Base-by-base conservation (phyloP, 1,284 basidiomycete genomes). In the Trichosporon ovoides region DNA sequence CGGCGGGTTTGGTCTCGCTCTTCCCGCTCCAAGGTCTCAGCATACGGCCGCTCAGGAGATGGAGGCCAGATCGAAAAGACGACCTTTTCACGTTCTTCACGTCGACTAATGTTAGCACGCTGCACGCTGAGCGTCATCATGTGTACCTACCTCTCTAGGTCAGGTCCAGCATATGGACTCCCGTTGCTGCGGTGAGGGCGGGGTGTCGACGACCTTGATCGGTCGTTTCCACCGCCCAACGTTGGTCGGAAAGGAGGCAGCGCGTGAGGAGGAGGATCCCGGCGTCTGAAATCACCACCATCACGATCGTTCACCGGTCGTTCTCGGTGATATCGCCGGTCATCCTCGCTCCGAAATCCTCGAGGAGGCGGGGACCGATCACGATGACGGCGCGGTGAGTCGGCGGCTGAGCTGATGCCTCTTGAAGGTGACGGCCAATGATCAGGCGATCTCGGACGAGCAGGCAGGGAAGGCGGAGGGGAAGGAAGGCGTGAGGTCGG, bases 21-120 rank as follows among this genome's bases (percentile, higher is more conserved):
- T 3, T 48, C 14, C 10, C 40, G 40, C 43, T 51, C 55, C 53
- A 35, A 46, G n/a, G 46, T 31, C 19, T 59, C 59, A 38, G 64
- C 59, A 56, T 65, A 71, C 1, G 74, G 67, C 24, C 61, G 83
- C 66, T 87, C 87, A 0, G 92, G 92, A 3, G 91, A 94, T 1
- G 84, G 77, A 0, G 92, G 92, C 92, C 92, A 96, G 52, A 93
- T 82, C 63, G 83, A 83, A 2, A 88, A 73, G 6, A 81, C 81
- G 12, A 79, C 85, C 3, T 71, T 80, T 62, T 87, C 86, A 53
- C 92, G 81, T 71, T 91, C 85, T 58, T 81, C 72, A 53, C 89
- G 81, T 22, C 92, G 90, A 67, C 92, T 94, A 57, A 22, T 65
- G 46, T 61, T 35, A 59, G 40, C 38, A 37, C 9, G 14, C 37